Percentiles rank a stretch among this genome's conserved stretches.
Evolutionary conservation across 108 stramenopile genomes (phyloP).

Genomic region (Nannochloropsis salina): DNA sequence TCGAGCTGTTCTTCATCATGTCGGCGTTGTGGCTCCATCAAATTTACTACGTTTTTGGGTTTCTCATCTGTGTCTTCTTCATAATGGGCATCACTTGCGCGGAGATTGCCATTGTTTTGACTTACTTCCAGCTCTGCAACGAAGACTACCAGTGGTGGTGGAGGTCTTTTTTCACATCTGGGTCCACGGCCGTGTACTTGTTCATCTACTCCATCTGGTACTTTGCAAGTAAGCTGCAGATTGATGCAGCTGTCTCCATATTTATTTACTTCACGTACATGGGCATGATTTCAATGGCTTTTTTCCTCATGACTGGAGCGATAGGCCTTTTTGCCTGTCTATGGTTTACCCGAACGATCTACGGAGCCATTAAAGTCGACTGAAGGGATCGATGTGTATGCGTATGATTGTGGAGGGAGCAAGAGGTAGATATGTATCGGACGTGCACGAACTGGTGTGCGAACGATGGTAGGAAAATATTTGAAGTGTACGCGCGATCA

Average conservation of each 20-base stretch:
- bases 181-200: slow-evolving; percentile 80
- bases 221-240: slow-evolving; percentile 55
- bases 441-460: no score
- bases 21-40: slow-evolving; percentile 94
- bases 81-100: slow-evolving; percentile 89
- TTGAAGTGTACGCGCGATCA: no score
- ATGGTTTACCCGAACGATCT: slow-evolving; percentile 63
- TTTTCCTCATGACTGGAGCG: slow-evolving; percentile 86
- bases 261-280: slow-evolving; percentile 76
- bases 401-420: no score
- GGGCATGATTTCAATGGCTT: slow-evolving; percentile 81
- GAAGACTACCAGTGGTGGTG: slow-evolving; percentile 99
- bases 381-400: background rate
- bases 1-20: slow-evolving; percentile 99
- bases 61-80: slow-evolving; percentile 81
- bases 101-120: slow-evolving; percentile 88
- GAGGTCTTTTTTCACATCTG: slow-evolving; percentile 83
- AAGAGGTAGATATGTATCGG: no score
- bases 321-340: slow-evolving; percentile 77
- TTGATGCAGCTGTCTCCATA: slow-evolving; percentile 44
- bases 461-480: no score
- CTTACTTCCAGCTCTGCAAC: slow-evolving; percentile 92
- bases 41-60: slow-evolving; percentile 98
- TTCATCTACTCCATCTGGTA: slow-evolving; percentile 97
- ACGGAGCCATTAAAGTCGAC: slow-evolving; percentile 60